Base-by-base conservation (phyloP, 1,139 yeast species). In the Hansenula sp. region DNA sequence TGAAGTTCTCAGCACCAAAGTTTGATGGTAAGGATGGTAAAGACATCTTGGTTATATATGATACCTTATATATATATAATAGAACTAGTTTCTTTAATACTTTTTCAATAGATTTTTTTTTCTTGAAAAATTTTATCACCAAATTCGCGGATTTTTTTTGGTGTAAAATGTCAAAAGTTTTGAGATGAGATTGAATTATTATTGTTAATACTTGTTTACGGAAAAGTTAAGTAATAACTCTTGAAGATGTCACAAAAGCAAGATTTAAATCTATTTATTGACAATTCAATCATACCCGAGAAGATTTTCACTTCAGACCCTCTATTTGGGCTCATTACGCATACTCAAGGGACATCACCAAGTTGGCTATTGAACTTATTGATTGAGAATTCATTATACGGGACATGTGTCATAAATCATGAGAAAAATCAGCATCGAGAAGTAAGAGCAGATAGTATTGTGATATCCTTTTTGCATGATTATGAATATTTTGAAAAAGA, bases 261-360 rank as follows among this genome's bases (percentile, higher is more conserved):
- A 57, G 90, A 82, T 48, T 63, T 84, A 18, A 59, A 65, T 1
- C 57, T 84, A 20, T 82, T 71, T 59, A 65, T 64, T 31, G 83
- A 82, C 48, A 74, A 74, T 41, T 61, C 77, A 2, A 64, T 81
- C 10, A 50, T 80, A 6, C 61, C 72, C 4, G 46, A 39, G 12
- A 44, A 43, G 18, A 27, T 54, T 12, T 45, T 57, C 61, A 20
- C 62, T 37, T 29, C 47, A 38, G 41, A 51, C 56, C 52, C 60
- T 46, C 30, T 61, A 60, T 53, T 79, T 30, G 66, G 76, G 2
- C 53, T 77, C 2, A 62, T 84, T 2, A 70, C 86, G 0, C 74
- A 81, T 45, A 66, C 71, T 2, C 76, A 73, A 44, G 83, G 86
- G 0, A 82, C 88, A 0, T 70, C 78, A 17, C 81, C 94, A 2